phyloP scores from a whole-genome alignment of 83 land plant genomes.

The Picea mariana region DNA sequence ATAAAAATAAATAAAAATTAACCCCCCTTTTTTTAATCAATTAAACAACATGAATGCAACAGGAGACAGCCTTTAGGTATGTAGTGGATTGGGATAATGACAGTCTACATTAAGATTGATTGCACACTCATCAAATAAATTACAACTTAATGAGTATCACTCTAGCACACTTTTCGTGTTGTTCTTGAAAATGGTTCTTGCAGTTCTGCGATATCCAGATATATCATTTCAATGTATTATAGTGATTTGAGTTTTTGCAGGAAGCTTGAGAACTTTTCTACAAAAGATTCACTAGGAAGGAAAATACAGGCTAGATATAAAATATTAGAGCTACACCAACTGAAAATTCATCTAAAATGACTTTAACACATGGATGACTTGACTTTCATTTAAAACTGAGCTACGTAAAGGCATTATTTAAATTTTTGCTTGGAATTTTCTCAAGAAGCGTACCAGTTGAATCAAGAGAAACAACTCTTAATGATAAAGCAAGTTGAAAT shows the following conservation, averaged over 20 bases:
- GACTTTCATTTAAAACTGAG: background rate
- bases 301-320: background rate
- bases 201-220: background rate
- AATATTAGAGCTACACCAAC: background rate
- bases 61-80: too few species aligned
- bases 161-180: background rate
- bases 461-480: conserved; percentile 55
- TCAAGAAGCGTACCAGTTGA: conserved; percentile 42
- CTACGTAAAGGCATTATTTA: background rate
- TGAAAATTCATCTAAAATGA: background rate
- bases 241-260: background rate
- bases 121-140: background rate
- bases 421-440: background rate
- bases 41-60: too few species aligned
- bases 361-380: background rate
- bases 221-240: background rate
- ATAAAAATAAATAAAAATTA: too few species aligned
- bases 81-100: too few species aligned
- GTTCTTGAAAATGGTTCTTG: background rate
- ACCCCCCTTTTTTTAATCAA: too few species aligned
- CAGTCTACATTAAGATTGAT: too few species aligned
- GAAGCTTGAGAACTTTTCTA: background rate
- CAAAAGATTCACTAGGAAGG: too few species aligned
- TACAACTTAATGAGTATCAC: background rate
- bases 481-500: conserved; percentile 80